Base-by-base conservation (phyloP, 179 eudicot species). In the Amaranthus tricolor region DNA sequence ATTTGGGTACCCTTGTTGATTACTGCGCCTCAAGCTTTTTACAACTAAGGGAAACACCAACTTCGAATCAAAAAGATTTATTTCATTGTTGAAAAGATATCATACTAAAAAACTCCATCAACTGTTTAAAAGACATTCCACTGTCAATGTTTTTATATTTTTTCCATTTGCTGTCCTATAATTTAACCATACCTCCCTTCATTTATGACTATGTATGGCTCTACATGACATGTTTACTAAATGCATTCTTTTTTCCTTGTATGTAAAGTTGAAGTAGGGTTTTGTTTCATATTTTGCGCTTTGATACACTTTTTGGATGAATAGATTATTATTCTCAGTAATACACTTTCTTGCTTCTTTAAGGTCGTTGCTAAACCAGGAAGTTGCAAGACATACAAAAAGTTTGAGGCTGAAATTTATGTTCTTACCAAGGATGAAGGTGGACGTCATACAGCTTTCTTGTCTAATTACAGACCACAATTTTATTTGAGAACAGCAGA, bases 371-470 rank as follows among this genome's bases (percentile, higher is more conserved):
- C 97, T 44, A 94, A 92, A 79, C 97, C 99, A 50, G 96, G 89
- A 77, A 76, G 86, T 52, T 78, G 85, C 74, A 88, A 93, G 81
- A 86, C 99, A 50, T 86, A 81, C 88, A 91, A 86, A 76, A 88
- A 70, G 73, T 96, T 96, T 71, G 96, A 96, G 78, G 99, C 94
- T 55, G 98, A 91, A 81, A 88, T 93, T 53, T 96, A 93, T 79
- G 96, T 91, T 58, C 92, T 96, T 65, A 96, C 97, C 63, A 96
- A 96, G 84, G 99, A 91, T 59, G 98, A 96, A 85, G 98, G 99
- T 78, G 99, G 99, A 48, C 93, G 98, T 9, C 98, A 96, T 60
- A 96, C 99, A 53, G 84, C 92, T 40, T 96, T 93, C 48, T 82
- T 88, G 81, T 78, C 92, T 58, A 89, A 93, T 78, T 96, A 91